Conservation (phyloP, 768 basidiomycete species). For the Lactarius tabidus region DNA sequence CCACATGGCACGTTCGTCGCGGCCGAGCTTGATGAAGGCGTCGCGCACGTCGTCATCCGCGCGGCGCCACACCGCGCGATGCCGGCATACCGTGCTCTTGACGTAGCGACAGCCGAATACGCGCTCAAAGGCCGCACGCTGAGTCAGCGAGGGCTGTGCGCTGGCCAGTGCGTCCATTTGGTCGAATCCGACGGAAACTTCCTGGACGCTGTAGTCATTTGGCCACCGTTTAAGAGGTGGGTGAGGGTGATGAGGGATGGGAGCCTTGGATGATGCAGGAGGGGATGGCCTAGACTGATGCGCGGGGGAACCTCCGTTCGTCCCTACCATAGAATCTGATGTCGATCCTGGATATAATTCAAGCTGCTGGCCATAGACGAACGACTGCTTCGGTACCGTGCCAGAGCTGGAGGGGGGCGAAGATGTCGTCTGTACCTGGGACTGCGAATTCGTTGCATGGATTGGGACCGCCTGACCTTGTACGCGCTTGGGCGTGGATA, state of each 20-base stretch:
- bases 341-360: constrained; percentile 13
- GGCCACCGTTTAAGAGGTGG: constrained; percentile 72
- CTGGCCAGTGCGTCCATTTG: constrained; percentile 41
- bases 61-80: constrained; percentile 63
- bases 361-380: constrained; percentile 11
- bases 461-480: constrained; percentile 21
- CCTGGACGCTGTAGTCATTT: constrained; percentile 68
- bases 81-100: constrained; percentile 69
- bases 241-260: constrained; percentile 47
- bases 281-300: constrained; percentile 25
- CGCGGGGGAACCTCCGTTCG: constrained; percentile 27
- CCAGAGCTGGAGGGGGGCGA: constrained; percentile 10
- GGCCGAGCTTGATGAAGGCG: constrained; percentile 52
- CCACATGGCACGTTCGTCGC: constrained; percentile 58
- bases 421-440: constrained; percentile 6
- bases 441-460: constrained; percentile 11
- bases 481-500: constrained; percentile 23
- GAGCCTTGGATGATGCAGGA: constrained; percentile 26
- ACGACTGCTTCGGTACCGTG: constrained; percentile 10
- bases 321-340: constrained; percentile 4
- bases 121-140: constrained; percentile 63
- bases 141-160: constrained; percentile 45
- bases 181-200: constrained; percentile 58
- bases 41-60: constrained; percentile 46
- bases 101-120: constrained; percentile 70